Evolutionary conservation across 1,284 basidiomycete species (phyloP).

Genomic region (Irpex rosettiformis): DNA sequence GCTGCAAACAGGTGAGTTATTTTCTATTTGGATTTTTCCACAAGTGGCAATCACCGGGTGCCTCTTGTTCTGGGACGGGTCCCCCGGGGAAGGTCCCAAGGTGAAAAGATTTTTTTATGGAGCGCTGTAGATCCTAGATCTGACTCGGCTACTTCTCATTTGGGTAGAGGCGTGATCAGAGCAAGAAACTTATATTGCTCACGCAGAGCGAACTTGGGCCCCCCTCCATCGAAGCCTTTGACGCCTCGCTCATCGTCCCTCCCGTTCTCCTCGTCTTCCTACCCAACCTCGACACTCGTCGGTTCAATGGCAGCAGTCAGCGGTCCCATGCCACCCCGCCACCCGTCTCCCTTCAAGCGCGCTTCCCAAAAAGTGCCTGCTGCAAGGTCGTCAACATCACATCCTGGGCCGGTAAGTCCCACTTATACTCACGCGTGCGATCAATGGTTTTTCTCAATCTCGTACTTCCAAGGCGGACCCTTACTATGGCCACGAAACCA

Average conservation of each 20-base stretch:
- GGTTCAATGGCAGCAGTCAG: constrained; percentile 32
- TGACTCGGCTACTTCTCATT: no score
- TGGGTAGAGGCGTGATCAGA: no score
- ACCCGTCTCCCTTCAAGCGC: constrained; percentile 29
- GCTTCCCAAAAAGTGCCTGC: constrained; percentile 21
- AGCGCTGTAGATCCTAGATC: no score
- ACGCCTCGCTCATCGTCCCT: background rate
- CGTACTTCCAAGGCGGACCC: constrained; percentile 43
- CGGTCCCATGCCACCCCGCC: constrained; percentile 26
- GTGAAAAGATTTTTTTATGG: no score
- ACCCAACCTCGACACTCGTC: constrained; percentile 13
- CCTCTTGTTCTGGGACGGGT: no score
- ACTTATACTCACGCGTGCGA: background rate
- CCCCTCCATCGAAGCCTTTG: constrained; percentile 7
- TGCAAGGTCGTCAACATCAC: constrained; percentile 15
- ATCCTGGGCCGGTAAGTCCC: constrained; percentile 16
- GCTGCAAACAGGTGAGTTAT: no score
- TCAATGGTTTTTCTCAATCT: background rate
- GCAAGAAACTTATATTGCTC: no score
- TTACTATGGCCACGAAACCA: constrained; percentile 78
- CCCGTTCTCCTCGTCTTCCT: constrained; percentile 10
- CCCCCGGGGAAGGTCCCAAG: no score
- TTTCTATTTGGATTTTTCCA: no score
- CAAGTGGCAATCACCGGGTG: no score
- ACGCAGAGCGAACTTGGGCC: no score